Percentiles rank a stretch among this genome's conserved stretches.
Conservation (phyloP, 768 basidiomycete genomes). For the Phlebiopsis gigantea region DNA sequence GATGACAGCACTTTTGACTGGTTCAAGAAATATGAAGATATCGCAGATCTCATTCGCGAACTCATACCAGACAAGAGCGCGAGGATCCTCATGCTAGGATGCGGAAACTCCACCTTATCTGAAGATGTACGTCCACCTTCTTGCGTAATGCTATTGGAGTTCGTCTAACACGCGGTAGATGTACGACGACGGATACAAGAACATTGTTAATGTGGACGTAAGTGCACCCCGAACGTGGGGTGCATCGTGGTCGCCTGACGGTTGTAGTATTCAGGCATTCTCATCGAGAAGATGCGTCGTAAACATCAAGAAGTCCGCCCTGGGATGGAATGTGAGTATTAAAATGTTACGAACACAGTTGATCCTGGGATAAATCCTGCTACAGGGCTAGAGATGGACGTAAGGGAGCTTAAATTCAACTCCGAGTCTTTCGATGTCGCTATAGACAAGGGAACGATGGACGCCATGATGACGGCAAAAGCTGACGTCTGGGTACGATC, state of each 20-base stretch:
- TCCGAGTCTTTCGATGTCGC: constrained; percentile 66
- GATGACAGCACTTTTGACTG: constrained; percentile 70
- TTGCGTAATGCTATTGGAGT: neutral
- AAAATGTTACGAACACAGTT: neutral
- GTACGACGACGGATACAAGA: constrained; percentile 82
- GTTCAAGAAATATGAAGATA: constrained; percentile 79
- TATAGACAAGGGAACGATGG: constrained; percentile 91
- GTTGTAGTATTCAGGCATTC: constrained; percentile 63
- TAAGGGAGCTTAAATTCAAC: constrained; percentile 60
- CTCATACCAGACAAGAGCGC: constrained; percentile 58
- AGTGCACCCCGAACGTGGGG: constrained; percentile 14
- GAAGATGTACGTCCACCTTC: constrained; percentile 56
- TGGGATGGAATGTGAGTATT: constrained; percentile 63
- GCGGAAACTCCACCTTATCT: constrained; percentile 78
- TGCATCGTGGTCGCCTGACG: neutral
- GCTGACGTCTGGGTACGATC: constrained; percentile 72
- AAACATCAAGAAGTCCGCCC: constrained; percentile 46
- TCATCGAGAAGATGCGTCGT: constrained; percentile 69
- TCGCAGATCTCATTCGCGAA: constrained; percentile 54
- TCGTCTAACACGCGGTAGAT: constrained; percentile 34
- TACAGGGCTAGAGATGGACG: constrained; percentile 82
- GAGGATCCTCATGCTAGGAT: constrained; percentile 75
- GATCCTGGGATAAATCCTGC: neutral
- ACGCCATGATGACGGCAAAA: constrained; percentile 82
- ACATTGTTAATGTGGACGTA: constrained; percentile 78